These are phyloP conservation scores for Plenodomus biglobosus DNA, from an alignment of 2,329 filamentous ascomycete genomes.

Conservation along the genomic window DNA sequence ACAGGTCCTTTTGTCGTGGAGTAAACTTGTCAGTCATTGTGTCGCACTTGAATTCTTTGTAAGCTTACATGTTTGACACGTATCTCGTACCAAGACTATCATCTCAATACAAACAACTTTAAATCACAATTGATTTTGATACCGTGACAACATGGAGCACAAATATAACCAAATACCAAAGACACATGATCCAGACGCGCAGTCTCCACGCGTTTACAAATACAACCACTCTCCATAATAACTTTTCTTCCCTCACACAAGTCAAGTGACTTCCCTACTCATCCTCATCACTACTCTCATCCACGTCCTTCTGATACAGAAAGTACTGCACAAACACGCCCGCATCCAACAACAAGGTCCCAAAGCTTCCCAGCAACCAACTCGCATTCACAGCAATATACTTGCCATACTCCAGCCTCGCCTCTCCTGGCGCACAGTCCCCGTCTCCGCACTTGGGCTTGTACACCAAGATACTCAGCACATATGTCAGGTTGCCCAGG, in stretches of 20 bases:
- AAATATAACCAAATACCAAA: neutral
- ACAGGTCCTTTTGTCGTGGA: no score
- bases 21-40: no score
- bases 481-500: constrained; percentile 91
- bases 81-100: no score
- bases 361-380: constrained; percentile 87
- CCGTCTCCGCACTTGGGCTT: constrained; percentile 65
- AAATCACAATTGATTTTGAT: no score
- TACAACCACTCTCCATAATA: no score
- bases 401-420: constrained; percentile 65
- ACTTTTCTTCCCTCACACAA: neutral
- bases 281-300: constrained; percentile 39
- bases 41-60: no score
- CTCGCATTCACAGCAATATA: constrained; percentile 90
- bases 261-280: constrained; percentile 12
- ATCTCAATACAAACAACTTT: no score
- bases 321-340: constrained; percentile 92
- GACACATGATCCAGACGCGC: neutral
- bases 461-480: constrained; percentile 87
- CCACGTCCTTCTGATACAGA: constrained; percentile 65
- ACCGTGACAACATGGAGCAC: neutral
- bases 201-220: no score
- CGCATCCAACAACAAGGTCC: constrained; percentile 82
- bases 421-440: constrained; percentile 66
- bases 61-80: no score